Conservation (phyloP, 1,284 basidiomycete genomes). For the Fomitopsis pinicola region DNA sequence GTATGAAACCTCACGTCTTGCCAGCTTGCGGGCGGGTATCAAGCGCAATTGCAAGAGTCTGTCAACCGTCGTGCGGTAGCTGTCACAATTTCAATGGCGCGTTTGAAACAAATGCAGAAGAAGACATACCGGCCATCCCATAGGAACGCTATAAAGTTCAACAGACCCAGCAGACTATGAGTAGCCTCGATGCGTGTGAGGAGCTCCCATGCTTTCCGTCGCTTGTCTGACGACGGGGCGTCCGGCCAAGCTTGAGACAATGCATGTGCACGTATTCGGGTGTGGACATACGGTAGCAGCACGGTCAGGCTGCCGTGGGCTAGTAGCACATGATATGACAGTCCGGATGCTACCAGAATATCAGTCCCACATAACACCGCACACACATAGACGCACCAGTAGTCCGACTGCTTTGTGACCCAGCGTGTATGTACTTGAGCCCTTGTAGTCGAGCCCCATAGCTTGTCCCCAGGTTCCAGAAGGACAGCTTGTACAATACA, state of each 20-base stretch:
- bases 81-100: conserved; percentile 24
- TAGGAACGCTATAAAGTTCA: conserved; percentile 83
- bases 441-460: conserved; percentile 94
- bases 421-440: conserved; percentile 46
- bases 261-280: conserved; percentile 70
- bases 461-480: conserved; percentile 79
- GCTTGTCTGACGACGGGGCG: conserved; percentile 70
- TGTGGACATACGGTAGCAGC: conserved; percentile 75
- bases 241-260: conserved; percentile 89
- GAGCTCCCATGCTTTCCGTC: conserved; percentile 74
- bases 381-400: background rate
- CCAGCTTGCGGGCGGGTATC: conserved; percentile 67
- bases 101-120: background rate
- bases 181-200: conserved; percentile 67
- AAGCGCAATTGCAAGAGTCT: conserved; percentile 79
- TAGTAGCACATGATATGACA: conserved; percentile 57
- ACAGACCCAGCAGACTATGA: conserved; percentile 56
- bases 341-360: conserved; percentile 45
- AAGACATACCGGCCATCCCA: conserved; percentile 72
- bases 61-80: conserved; percentile 85
- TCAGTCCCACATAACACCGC: background rate
- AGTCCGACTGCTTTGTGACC: background rate
- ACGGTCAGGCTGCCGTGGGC: conserved; percentile 76
- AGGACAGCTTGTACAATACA: conserved; percentile 78
- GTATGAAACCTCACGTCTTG: conserved; percentile 88